Percentiles rank a stretch among this genome's conserved stretches.
Conservation (phyloP, 2,329 filamentous ascomycete genomes). For the Epichloe gansuensis region DNA sequence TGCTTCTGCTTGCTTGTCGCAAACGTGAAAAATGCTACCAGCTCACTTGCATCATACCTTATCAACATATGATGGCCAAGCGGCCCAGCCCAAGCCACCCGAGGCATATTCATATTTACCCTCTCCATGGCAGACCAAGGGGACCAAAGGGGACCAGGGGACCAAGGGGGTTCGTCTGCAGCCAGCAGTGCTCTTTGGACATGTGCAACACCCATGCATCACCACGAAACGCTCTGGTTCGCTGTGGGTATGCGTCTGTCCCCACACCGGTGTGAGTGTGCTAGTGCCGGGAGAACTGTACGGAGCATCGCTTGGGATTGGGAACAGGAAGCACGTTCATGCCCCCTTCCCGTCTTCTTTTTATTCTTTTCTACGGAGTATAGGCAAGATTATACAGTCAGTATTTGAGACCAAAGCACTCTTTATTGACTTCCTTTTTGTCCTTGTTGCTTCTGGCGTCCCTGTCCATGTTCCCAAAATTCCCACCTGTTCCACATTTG, state of each 20-base stretch:
- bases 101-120: background rate
- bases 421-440: background rate
- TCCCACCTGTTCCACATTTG: background rate
- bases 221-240: background rate
- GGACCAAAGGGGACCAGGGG: background rate
- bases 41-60: background rate
- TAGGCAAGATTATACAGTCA: background rate
- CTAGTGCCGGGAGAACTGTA: background rate
- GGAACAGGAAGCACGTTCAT: background rate
- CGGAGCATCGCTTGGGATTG: too few species aligned
- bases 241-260: background rate
- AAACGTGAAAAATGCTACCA: background rate
- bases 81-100: background rate
- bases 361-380: too few species aligned
- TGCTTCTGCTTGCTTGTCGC: background rate
- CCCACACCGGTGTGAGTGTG: conserved; percentile 6
- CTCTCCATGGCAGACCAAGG: background rate
- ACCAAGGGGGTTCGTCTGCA: background rate
- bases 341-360: background rate
- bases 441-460: background rate
- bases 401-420: background rate
- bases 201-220: background rate
- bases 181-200: background rate
- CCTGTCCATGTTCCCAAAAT: background rate
- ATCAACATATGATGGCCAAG: background rate